Evolutionary conservation across 2,329 filamentous ascomycete genomes (phyloP).

Genomic region (Drechslerella stenobrocha): DNA sequence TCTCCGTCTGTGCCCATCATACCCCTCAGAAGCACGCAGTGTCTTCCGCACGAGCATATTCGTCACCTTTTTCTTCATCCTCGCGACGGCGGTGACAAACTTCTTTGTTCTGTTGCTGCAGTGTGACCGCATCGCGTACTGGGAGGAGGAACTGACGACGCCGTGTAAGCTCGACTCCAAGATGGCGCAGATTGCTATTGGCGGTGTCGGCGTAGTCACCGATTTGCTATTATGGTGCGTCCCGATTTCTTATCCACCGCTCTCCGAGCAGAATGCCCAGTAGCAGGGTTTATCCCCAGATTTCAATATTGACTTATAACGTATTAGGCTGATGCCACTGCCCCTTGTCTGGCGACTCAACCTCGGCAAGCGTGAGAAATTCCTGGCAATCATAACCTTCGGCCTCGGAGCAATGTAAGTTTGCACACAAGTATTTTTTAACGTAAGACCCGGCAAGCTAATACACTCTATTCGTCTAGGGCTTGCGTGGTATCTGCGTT

Average conservation of each 20-base stretch:
- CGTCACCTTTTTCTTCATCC: slow-evolving; percentile 40
- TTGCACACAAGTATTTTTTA: neutral
- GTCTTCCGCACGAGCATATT: slow-evolving; percentile 42
- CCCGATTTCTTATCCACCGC: no score
- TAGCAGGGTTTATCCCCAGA: no score
- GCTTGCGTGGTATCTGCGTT: slow-evolving; percentile 43
- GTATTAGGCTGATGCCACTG: slow-evolving; percentile 38
- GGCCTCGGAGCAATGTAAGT: slow-evolving; percentile 44
- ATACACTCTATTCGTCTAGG: no score
- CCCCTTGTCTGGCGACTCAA: slow-evolving; percentile 32
- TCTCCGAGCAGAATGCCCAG: no score
- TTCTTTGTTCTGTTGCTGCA: slow-evolving; percentile 36
- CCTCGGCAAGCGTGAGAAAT: slow-evolving; percentile 29
- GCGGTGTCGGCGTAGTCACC: slow-evolving; percentile 27
- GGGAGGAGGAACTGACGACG: slow-evolving; percentile 24
- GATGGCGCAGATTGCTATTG: slow-evolving; percentile 28
- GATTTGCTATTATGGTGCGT: slow-evolving; percentile 32
- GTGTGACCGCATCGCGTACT: slow-evolving; percentile 38
- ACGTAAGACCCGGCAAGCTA: no score
- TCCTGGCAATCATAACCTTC: slow-evolving; percentile 40
- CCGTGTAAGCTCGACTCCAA: slow-evolving; percentile 28
- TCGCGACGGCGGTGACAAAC: slow-evolving; percentile 23
- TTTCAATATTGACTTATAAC: no score
- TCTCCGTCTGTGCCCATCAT: slow-evolving; percentile 36
- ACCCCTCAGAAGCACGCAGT: slow-evolving; percentile 37